Percentiles rank a stretch among this genome's conserved stretches.
These are phyloP conservation scores for Acanthamoeba castellanii DNA, from an alignment of 208 protist genomes.

Conservation along the genomic window DNA sequence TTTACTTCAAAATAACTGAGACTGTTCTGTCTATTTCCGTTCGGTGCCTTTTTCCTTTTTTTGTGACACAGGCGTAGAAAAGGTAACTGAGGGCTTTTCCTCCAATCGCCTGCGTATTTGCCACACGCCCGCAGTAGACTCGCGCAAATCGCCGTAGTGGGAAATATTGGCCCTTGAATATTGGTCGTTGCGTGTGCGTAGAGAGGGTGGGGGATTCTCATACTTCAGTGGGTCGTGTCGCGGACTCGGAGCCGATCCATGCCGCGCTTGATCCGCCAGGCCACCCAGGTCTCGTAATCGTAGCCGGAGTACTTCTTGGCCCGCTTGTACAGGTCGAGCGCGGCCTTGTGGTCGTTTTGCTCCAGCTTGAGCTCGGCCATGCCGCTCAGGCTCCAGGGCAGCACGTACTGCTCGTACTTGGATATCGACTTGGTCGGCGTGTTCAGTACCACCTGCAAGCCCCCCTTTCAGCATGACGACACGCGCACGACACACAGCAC, in stretches of 20 bases:
- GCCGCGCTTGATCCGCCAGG: slow-evolving; percentile 40
- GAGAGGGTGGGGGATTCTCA: no score
- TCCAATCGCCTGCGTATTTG: no score
- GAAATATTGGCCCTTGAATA: no score
- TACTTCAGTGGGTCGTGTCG: no score
- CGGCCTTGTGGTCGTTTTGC: slow-evolving; percentile 43
- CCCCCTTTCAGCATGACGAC: background rate
- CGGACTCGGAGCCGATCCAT: slow-evolving; percentile 9
- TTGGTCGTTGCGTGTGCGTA: no score
- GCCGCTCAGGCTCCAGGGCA: slow-evolving; percentile 39
- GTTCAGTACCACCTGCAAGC: background rate
- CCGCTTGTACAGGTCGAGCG: slow-evolving; percentile 14
- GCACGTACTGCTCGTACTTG: slow-evolving; percentile 38
- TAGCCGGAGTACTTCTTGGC: slow-evolving; percentile 43
- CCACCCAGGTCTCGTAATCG: slow-evolving; percentile 52
- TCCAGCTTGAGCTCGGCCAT: slow-evolving; percentile 40
- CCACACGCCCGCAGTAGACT: no score
- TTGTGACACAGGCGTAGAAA: no score
- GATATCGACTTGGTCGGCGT: slow-evolving; percentile 11
- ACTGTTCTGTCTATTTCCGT: no score
- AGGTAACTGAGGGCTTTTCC: no score
- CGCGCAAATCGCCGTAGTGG: no score
- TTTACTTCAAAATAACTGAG: no score
- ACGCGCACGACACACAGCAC: background rate
- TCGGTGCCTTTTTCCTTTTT: no score